Evolutionary conservation across 176 grass and related monocot genomes (phyloP).

Genomic region (Miscanthus lutarioriparius): DNA sequence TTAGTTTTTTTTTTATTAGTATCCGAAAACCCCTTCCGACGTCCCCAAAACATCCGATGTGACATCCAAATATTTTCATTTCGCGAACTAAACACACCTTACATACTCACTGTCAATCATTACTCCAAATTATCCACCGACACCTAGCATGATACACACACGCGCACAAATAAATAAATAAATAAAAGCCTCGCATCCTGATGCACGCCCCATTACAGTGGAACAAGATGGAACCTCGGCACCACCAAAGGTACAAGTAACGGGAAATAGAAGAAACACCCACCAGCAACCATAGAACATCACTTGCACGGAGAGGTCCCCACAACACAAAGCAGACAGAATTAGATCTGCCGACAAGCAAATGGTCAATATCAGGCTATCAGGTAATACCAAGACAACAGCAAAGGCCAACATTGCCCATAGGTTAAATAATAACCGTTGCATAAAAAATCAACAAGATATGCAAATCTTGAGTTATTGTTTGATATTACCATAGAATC

Average conservation of each 20-base stretch:
- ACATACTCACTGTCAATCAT: background rate
- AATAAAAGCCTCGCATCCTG: background rate
- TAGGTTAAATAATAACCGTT: background rate
- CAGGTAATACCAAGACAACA: background rate
- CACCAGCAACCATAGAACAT: background rate
- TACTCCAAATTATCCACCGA: conserved; percentile 3
- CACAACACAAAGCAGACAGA: background rate
- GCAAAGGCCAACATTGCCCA: background rate
- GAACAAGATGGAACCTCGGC: background rate
- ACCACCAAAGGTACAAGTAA: background rate
- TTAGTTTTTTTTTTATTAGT: too few relatives aligned
- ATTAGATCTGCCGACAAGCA: background rate
- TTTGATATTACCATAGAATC: background rate
- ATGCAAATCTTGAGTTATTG: background rate
- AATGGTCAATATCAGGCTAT: background rate
- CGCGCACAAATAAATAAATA: background rate
- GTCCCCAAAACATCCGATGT: too few relatives aligned
- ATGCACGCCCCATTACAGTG: background rate
- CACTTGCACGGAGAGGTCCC: background rate
- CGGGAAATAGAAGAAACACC: background rate
- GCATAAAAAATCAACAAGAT: background rate
- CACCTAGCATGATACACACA: background rate
- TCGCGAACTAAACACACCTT: too few relatives aligned
- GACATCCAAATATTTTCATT: too few relatives aligned
- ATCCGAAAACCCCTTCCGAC: too few relatives aligned